Evolutionary conservation across 2,329 filamentous ascomycete genomes (phyloP), one percentile per base, ranked within the genome.

Genomic region (Colletotrichum australisinense): DNA sequence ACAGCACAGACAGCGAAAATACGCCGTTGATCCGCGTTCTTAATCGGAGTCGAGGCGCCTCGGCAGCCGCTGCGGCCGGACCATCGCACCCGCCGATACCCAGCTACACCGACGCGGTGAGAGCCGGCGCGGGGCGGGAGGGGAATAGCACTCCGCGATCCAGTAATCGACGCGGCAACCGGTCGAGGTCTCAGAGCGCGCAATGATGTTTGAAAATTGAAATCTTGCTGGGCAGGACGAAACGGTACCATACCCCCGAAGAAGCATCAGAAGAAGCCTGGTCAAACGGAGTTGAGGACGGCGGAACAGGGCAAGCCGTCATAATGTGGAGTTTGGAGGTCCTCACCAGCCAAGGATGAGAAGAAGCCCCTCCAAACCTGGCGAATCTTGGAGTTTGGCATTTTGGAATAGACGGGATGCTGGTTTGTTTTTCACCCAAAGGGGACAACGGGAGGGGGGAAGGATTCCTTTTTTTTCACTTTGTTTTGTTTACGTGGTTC

Each of bases 91-190:
- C 94, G 28, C 94, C 94, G 0, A 95, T 97, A 75, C 94, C 94
- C 2, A 95, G 91, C 78, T 97, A 97, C 80, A 94, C 92, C 80
- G 94, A 94, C 73, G 94, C 94, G 1, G 87, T 95, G 55, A 84
- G 85, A 69, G 87, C 90, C 76, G 88, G 88, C 59, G 85, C 85
- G 38, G 84, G 84, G 72, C 83, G 85, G 63, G 84, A 86, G 73
- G 86, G 85, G 76, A 82, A 83, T 63, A 87, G 85, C 74, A 80
- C 83, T 63, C 73, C 73, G 16, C 73, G 69, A 30, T 22, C 66
- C 28, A 42, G 38, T 6, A 42, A 55, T 26, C 70, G 56, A 55
- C 74, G 73, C 46, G 67, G 67, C 56, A 75, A 74, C 35, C 69
- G 74, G 32, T 73, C 75, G 26, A 72, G 74, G 64, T 75, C 74